phyloP scores from a whole-genome alignment of 2,329 filamentous ascomycete genomes.

The Chaetomiaceae sp. region DNA sequence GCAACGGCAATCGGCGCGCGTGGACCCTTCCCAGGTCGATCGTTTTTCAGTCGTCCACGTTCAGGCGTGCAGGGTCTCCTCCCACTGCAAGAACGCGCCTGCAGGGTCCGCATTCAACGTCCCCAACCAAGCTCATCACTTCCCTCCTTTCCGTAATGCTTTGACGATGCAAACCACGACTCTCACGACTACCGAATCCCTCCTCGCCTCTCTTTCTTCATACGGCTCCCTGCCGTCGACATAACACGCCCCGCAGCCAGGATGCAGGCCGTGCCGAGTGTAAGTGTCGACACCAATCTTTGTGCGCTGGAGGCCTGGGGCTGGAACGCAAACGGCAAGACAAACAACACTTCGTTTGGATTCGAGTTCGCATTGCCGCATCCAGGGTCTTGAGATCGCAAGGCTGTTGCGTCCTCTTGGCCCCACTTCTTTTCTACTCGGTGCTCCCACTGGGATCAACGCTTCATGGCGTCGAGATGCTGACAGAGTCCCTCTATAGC shows the following conservation, averaged over 20 bases:
- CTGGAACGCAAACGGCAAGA: constrained; percentile 5
- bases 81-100: constrained; percentile 22
- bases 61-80: not conserved
- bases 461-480: constrained; percentile 1
- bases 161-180: constrained; percentile 37
- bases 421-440: not conserved
- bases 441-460: not conserved
- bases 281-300: constrained; percentile 33
- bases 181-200: constrained; percentile 30
- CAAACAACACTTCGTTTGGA: constrained; percentile 7
- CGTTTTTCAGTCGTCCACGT: not conserved
- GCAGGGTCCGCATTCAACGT: constrained; percentile 22
- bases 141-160: constrained; percentile 27
- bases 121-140: constrained; percentile 8
- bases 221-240: constrained; percentile 30
- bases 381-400: too few relatives aligned
- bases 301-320: not conserved
- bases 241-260: constrained; percentile 30
- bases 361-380: not conserved
- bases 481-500: constrained; percentile 36
- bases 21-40: not conserved
- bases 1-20: constrained; percentile 1
- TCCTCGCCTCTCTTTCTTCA: constrained; percentile 29
- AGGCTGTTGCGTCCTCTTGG: not conserved
- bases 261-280: constrained; percentile 41